Conservation (phyloP, 306 rosid species). For the Biancaea sappan region DNA sequence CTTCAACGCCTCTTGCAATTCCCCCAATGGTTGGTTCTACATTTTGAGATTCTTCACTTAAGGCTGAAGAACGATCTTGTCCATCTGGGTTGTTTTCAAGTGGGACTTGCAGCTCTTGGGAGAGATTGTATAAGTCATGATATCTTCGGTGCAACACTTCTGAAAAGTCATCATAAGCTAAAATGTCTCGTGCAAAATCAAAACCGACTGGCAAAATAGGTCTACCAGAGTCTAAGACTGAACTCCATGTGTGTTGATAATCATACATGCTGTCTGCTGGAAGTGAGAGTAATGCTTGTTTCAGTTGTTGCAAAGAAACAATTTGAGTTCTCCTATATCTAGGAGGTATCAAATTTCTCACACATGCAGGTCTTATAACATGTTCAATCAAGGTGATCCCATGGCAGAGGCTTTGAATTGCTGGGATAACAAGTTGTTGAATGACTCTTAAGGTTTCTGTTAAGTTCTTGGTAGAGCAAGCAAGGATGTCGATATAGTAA, state of each 20-base stretch:
- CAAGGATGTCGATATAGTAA: slow-evolving; percentile 71
- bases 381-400: slow-evolving; percentile 81
- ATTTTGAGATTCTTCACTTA: slow-evolving; percentile 50
- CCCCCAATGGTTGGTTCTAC: slow-evolving; percentile 84
- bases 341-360: slow-evolving; percentile 70
- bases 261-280: slow-evolving; percentile 96
- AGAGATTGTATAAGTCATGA: slow-evolving; percentile 79
- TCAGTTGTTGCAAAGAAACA: slow-evolving; percentile 70
- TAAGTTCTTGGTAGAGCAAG: slow-evolving; percentile 86
- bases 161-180: slow-evolving; percentile 87
- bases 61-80: slow-evolving; percentile 51
- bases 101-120: slow-evolving; percentile 87
- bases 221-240: slow-evolving; percentile 63
- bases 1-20: slow-evolving; percentile 97
- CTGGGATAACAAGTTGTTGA: slow-evolving; percentile 78
- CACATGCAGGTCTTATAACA: slow-evolving; percentile 85
- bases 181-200: slow-evolving; percentile 83
- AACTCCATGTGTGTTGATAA: slow-evolving; percentile 92
- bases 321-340: slow-evolving; percentile 73
- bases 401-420: slow-evolving; percentile 77
- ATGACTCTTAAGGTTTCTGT: slow-evolving; percentile 79
- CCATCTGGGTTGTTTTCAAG: slow-evolving; percentile 62
- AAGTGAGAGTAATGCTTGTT: slow-evolving; percentile 79
- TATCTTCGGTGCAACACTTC: slow-evolving; percentile 89
- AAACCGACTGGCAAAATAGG: slow-evolving; percentile 66